Evolutionary conservation across 495 filamentous ascomycete species (phyloP).

Genomic region (Cercophora sp.): DNA sequence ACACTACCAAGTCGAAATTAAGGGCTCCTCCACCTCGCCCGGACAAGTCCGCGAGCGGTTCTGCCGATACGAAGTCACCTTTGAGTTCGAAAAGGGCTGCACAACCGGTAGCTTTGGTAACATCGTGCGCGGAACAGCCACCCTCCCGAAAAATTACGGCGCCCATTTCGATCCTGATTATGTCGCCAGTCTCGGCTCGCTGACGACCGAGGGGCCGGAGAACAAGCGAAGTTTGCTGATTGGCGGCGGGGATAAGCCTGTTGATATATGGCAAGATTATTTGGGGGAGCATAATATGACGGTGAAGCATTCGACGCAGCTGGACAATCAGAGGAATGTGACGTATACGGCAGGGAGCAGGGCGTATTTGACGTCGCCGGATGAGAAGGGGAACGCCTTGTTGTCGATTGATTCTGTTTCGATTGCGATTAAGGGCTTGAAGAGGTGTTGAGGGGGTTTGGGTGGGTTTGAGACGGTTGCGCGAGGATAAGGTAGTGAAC

Average conservation of each 20-base stretch:
- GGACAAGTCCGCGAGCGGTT: not conserved
- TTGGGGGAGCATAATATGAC: not conserved
- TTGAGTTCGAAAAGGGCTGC: not conserved
- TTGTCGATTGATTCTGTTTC: not conserved
- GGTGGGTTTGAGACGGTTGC: not conserved
- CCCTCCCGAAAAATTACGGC: not conserved
- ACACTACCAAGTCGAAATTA: not conserved
- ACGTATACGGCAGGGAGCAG: not conserved
- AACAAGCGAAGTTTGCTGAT: not conserved
- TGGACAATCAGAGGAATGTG: not conserved
- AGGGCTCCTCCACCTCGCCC: not conserved
- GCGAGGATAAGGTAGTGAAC: not conserved
- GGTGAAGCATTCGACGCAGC: not conserved
- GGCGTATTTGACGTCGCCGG: not conserved
- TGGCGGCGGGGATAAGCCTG: not conserved
- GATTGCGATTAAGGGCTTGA: not conserved
- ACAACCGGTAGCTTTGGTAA: not conserved
- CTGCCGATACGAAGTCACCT: not conserved
- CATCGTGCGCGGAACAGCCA: not conserved
- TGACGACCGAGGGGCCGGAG: not conserved
- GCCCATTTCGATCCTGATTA: not conserved
- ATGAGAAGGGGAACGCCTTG: not conserved
- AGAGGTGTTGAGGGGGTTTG: not conserved
- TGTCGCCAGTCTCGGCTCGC: not conserved
- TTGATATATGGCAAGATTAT: not conserved